A percentile compares a stretch with the other conserved stretches of the same genome.
Evolutionary conservation across 345 rosid genomes (phyloP).

Genomic region (Theobroma cacao): DNA sequence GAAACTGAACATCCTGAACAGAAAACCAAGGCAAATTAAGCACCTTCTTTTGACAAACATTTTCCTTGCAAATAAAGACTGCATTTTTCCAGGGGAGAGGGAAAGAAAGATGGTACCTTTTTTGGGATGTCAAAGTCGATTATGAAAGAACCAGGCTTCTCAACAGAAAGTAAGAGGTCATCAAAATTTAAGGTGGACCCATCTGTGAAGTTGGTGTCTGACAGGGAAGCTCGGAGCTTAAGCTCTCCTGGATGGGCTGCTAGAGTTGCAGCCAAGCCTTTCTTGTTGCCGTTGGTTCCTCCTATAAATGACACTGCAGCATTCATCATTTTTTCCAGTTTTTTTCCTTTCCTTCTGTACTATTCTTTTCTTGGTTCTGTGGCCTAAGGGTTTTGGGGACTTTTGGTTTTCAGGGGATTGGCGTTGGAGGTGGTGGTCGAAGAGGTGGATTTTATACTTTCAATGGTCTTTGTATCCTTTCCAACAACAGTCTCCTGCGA

Average conservation of each 20-base stretch:
- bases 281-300: conserved; percentile 7
- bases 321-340: background rate
- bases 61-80: background rate
- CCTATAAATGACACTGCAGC: conserved; percentile 12
- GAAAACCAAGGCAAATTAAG: background rate
- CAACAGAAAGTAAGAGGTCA: conserved; percentile 8
- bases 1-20: conserved; percentile 32
- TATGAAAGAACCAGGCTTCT: conserved; percentile 18
- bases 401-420: background rate
- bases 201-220: background rate
- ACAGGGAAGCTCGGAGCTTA: conserved; percentile 12
- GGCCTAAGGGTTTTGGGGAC: background rate
- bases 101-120: background rate
- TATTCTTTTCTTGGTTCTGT: background rate
- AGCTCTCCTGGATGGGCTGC: conserved; percentile 10
- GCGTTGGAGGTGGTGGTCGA: background rate
- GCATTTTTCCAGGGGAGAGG: background rate
- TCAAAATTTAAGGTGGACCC: background rate
- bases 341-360: background rate
- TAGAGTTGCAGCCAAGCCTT: conserved; percentile 3
- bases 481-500: background rate
- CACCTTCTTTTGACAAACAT: background rate
- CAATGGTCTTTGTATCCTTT: background rate
- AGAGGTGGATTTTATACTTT: background rate
- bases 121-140: conserved; percentile 11